A percentile compares a stretch with the other conserved stretches of the same genome.
phyloP scores from a whole-genome alignment of 1,284 basidiomycete genomes.

The Cutaneotrichosporon sp. region DNA sequence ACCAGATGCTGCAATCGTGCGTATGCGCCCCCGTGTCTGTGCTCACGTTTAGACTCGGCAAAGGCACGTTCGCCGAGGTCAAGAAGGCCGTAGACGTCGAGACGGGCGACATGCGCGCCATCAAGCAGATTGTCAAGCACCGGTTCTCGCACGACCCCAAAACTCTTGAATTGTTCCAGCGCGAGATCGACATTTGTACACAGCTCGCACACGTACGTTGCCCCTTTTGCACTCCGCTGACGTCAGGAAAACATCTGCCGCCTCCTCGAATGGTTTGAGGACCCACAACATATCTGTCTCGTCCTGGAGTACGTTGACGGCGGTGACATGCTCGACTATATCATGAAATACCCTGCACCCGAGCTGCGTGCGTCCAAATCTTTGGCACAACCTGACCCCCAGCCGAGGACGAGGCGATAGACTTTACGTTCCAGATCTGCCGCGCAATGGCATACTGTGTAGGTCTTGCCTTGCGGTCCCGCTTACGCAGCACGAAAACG shows the following conservation, averaged over 20 bases:
- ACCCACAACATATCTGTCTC: slow-evolving; percentile 59
- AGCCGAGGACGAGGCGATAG: slow-evolving; percentile 43
- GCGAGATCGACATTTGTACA: slow-evolving; percentile 76
- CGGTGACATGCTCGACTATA: slow-evolving; percentile 80
- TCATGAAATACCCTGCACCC: slow-evolving; percentile 53
- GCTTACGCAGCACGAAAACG: slow-evolving; percentile 38
- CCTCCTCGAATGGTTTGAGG: slow-evolving; percentile 70
- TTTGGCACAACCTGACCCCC: neutral
- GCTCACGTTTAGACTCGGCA: slow-evolving; percentile 38
- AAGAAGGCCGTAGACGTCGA: slow-evolving; percentile 45
- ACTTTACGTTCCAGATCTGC: slow-evolving; percentile 44
- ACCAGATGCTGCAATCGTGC: slow-evolving; percentile 42
- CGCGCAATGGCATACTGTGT: slow-evolving; percentile 48
- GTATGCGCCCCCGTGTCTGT: neutral
- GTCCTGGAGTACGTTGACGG: slow-evolving; percentile 63
- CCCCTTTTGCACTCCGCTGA: neutral
- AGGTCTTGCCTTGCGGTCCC: slow-evolving; percentile 1
- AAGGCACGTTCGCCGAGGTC: slow-evolving; percentile 48
- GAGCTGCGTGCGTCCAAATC: slow-evolving; percentile 33
- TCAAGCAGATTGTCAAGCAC: slow-evolving; percentile 48
- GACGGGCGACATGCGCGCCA: slow-evolving; percentile 42
- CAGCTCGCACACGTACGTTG: slow-evolving; percentile 59
- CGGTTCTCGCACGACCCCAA: slow-evolving; percentile 48
- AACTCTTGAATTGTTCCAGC: slow-evolving; percentile 55
- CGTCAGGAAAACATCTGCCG: slow-evolving; percentile 66